A percentile compares a stretch with the other conserved stretches of the same genome.
Conservation (phyloP, 352 stramenopile genomes). For the Phytophthora sansomeana region DNA sequence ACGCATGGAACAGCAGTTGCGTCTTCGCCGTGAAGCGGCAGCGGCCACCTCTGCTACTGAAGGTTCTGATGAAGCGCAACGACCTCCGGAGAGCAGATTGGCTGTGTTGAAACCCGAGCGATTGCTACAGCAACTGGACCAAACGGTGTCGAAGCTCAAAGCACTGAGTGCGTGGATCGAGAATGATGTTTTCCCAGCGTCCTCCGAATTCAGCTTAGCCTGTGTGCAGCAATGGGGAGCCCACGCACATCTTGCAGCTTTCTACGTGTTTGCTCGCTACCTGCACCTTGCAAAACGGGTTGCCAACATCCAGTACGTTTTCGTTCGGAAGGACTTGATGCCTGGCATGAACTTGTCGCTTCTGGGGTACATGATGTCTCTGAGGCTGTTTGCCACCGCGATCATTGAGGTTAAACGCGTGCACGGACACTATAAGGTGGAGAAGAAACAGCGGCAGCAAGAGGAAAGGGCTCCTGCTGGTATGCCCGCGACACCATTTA, state of each 20-base stretch:
- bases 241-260: conserved; percentile 71
- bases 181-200: conserved; percentile 53
- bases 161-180: conserved; percentile 46
- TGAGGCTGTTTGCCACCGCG: conserved; percentile 65
- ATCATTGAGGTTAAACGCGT: conserved; percentile 63
- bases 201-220: conserved; percentile 66
- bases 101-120: conserved; percentile 19
- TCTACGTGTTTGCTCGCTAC: conserved; percentile 83
- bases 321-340: conserved; percentile 71
- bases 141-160: conserved; percentile 54
- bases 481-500: conserved; percentile 18
- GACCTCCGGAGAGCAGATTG: conserved; percentile 1
- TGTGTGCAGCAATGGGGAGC: conserved; percentile 57
- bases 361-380: conserved; percentile 82
- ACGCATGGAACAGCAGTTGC: conserved; percentile 83
- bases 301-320: conserved; percentile 78
- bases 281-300: conserved; percentile 76
- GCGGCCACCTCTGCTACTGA: conserved; percentile 18
- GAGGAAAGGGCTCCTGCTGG: conserved; percentile 23
- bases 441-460: conserved; percentile 58
- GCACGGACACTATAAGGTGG: conserved; percentile 50
- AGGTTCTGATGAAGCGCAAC: conserved; percentile 3
- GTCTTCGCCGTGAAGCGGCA: conserved; percentile 45
- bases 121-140: conserved; percentile 53
- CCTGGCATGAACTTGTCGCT: conserved; percentile 72